phyloP scores from a whole-genome alignment of 2,329 filamentous ascomycete species.

The Coniochaeta prunicola region DNA sequence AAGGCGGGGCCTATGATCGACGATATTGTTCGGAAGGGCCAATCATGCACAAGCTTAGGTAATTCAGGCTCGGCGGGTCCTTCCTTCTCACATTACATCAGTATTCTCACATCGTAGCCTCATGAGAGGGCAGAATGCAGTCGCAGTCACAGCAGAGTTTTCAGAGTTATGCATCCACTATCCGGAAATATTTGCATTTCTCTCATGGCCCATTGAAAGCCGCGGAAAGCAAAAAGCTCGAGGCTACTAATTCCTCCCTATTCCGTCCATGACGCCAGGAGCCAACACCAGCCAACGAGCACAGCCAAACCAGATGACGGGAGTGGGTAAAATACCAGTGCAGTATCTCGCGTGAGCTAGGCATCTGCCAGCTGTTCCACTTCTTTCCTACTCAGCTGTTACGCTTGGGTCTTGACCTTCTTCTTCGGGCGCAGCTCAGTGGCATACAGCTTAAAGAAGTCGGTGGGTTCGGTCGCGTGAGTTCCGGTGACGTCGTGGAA shows the following conservation, averaged over 20 bases:
- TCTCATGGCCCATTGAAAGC: not conserved
- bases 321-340: not conserved
- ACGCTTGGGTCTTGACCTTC: constrained; percentile 14
- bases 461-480: constrained; percentile 35
- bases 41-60: too few relatives aligned
- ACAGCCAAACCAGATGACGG: not conserved
- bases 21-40: too few relatives aligned
- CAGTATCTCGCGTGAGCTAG: too few relatives aligned
- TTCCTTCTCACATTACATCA: too few relatives aligned
- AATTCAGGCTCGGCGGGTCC: too few relatives aligned
- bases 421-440: constrained; percentile 29
- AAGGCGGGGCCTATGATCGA: too few relatives aligned
- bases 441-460: constrained; percentile 41
- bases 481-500: constrained; percentile 41
- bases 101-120: not conserved
- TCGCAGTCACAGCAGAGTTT: too few relatives aligned
- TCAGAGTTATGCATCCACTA: not conserved
- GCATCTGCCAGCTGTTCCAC: not conserved
- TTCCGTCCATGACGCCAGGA: not conserved
- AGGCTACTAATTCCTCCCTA: not conserved
- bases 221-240: not conserved
- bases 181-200: not conserved
- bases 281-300: not conserved
- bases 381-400: not conserved
- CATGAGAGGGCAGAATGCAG: not conserved